phyloP scores from a whole-genome alignment of 148 eudicot genomes.

The Silene conica region DNA sequence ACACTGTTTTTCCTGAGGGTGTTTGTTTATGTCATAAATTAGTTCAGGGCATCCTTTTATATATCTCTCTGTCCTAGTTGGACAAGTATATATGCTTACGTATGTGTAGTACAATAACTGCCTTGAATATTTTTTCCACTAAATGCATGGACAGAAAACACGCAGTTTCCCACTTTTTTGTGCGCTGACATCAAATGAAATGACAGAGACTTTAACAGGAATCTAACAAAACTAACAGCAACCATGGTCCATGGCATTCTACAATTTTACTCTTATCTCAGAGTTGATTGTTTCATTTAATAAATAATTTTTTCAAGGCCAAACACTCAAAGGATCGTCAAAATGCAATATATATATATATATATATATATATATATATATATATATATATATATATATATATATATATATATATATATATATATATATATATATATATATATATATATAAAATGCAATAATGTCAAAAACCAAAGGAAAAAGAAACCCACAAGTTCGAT shows the following conservation, averaged over 20 bases:
- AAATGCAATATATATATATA: no score
- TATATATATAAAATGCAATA: no score
- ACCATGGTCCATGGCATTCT: neutral
- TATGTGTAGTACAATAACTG: neutral
- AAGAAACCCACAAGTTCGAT: neutral
- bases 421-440: no score
- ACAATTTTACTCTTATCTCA: neutral
- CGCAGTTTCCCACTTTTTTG: slow-evolving; percentile 36
- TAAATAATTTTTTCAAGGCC: no score
- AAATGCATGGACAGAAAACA: slow-evolving; percentile 26
- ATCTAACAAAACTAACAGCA: slow-evolving; percentile 24
- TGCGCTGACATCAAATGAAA: slow-evolving; percentile 37
- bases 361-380: no score
- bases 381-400: no score
- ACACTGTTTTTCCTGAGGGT: slow-evolving; percentile 12
- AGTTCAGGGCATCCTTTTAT: neutral
- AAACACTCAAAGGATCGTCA: no score
- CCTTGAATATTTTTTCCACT: slow-evolving; percentile 14
- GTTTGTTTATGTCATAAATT: slow-evolving; percentile 21
- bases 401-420: no score
- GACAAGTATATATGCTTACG: slow-evolving; percentile 4
- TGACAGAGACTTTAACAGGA: slow-evolving; percentile 21
- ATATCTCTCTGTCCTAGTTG: neutral
- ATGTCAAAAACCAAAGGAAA: no score
- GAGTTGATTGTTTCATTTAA: neutral